Evolutionary conservation across 2,329 filamentous ascomycete genomes (phyloP), one percentile per base, ranked within the genome.

Genomic region (Clonostachys rhizophaga): DNA sequence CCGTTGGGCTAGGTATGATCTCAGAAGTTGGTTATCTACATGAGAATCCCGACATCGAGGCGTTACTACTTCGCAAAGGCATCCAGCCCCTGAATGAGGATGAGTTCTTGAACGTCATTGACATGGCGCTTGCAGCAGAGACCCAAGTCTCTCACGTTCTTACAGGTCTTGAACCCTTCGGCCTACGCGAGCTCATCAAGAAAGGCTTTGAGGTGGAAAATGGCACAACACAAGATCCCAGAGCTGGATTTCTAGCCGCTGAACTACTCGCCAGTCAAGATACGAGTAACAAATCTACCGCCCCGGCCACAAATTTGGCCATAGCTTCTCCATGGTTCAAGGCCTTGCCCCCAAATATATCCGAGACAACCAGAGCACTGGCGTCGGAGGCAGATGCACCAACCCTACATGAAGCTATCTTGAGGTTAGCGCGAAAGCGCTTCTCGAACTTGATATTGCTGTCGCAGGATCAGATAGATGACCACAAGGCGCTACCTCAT

Each of bases 21-120:
- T 57, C 57, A 7, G 65, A 64, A 16, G 64, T 69, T 5, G 67
- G 67, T 18, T 62, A 63, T 46, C 51, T 68, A 4, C 56, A 61
- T 44, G 64, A 69, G 34, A 61, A 66, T 39, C 59, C 58, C 0
- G 61, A 65, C 3, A 59, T 71, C 16, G 64, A 69, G 49, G 55
- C 52, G 3, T 45, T 64, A 9, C 56, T 71, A 4, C 49, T 55
- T 6, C 61, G 66, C 13, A 64, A 61, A 34, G 69, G 64, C 2
- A 59, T 69, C 41, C 60, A 65, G 34, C 55, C 61, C 0, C 51
- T 69, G 33, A 59, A 58, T 37, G 63, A 66, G 45, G 47, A 55
- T 3, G 60, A 63, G 47, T 49, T 64, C n/a, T 48, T 66, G 2
- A 57, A 61, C 40, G 49, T 58, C 7, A 10, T 61, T 16, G 63